Base-by-base conservation (phyloP, 2,329 filamentous ascomycete species). In the Chrysosporium keratinophilum region DNA sequence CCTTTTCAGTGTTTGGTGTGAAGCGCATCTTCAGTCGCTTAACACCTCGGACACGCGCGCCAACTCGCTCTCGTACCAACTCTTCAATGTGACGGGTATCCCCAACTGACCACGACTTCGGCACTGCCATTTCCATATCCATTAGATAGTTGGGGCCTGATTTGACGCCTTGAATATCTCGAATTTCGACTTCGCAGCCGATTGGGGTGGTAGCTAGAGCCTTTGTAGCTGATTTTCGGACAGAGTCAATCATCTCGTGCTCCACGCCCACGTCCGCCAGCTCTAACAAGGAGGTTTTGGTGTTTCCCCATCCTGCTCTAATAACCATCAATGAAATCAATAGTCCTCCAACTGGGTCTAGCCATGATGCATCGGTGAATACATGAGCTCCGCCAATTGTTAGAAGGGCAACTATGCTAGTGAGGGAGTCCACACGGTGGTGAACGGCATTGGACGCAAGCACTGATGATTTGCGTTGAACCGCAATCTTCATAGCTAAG, bases 101-200 rank as follows among this genome's bases (percentile, higher is more conserved):
- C 51, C 83, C 80, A 5, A 98, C 74, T 0, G 85, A 85, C 85
- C 87, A 95, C 34, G 75, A 73, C 19, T 77, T 79, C 0, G 91
- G 88, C 14, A 94, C 87, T 1, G 81, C 85, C 57, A 97, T 72
- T 68, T 95, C 90, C 6, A 98, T 69, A 62, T 97, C 93, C 62
- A 97, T 83, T 31, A 97, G 76, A 67, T 94, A 96, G 72, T 96
- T 98, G 69, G 96, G 93, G 31, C 93, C 93, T 2, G 88, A 93
- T 72, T 98, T 98, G 71, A 95, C 79, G 52, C 93, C 93, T 59
- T 88, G 86, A 2, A 97, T 79, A 43, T 87, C 85, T 43, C 85
- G 80, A 44, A 96, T 72, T 64, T 87, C 81, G 7, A 89, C 77
- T 52, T 82, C 72, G 46, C 79, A 72, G 47, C 79, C 74, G 49